Percentiles rank a stretch among this genome's conserved stretches.
These are phyloP conservation scores for Chimonanthus praecox DNA, from an alignment of 164 flowering plant species.

Conservation along the genomic window DNA sequence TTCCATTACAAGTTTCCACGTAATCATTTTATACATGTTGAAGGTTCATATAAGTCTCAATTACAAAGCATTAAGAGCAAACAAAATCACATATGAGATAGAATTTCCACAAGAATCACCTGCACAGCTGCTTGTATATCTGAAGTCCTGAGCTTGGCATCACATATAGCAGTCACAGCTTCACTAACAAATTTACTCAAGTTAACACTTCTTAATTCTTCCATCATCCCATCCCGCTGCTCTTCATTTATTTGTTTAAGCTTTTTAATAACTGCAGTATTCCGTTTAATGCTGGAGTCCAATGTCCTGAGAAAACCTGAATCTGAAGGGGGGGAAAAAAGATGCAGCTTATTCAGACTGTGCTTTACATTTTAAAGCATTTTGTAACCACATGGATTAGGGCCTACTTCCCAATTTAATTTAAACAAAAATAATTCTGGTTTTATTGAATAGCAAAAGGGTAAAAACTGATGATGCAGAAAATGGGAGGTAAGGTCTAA, in stretches of 20 bases:
- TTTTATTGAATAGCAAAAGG: not conserved
- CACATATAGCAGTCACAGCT: conserved; percentile 96
- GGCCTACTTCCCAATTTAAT: no score
- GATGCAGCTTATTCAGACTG: not conserved
- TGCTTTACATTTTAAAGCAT: not conserved
- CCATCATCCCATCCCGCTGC: conserved; percentile 78
- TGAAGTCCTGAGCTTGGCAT: conserved; percentile 79
- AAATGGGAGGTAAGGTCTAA: no score
- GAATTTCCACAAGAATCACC: conserved; percentile 31
- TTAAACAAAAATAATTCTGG: not conserved
- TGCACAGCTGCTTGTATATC: conserved; percentile 96
- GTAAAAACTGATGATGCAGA: not conserved
- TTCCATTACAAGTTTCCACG: no score
- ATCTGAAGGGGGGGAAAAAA: conserved; percentile 36
- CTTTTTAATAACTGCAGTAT: conserved; percentile 93
- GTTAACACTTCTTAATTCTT: conserved; percentile 78
- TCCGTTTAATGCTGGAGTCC: conserved; percentile 94
- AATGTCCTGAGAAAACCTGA: conserved; percentile 77
- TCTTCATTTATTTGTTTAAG: conserved; percentile 95
- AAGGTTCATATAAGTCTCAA: not conserved
- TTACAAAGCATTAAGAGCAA: not conserved
- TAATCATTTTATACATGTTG: not conserved
- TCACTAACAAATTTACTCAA: conserved; percentile 97
- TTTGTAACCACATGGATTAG: no score
- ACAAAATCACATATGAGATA: not conserved